Percentiles rank a stretch among this genome's conserved stretches.
Conservation (phyloP, 371 early-diverging fungal genomes). For the Saksenaea oblongispora region DNA sequence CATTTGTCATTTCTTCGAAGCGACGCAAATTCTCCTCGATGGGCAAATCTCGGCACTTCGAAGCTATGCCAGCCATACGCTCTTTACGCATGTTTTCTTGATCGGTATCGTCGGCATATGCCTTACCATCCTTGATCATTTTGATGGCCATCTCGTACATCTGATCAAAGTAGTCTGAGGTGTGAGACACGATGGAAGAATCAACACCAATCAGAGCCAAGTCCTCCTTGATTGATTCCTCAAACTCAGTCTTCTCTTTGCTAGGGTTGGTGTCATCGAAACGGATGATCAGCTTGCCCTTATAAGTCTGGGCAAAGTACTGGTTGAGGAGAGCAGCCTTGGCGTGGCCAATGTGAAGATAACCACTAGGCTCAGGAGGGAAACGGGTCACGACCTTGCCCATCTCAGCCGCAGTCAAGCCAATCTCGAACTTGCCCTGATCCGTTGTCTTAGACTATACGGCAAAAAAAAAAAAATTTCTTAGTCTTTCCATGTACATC, state of each 20-base stretch:
- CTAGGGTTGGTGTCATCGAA: conserved; percentile 99
- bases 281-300: conserved; percentile 95
- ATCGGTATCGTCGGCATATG: conserved; percentile 98
- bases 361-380: conserved; percentile 99
- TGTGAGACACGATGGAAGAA: conserved; percentile 83
- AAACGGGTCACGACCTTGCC: conserved; percentile 96
- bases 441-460: conserved; percentile 54
- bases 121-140: conserved; percentile 92
- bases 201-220: conserved; percentile 85
- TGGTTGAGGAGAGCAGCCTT: conserved; percentile 99
- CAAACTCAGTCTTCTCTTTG: conserved; percentile 97
- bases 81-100: conserved; percentile 90
- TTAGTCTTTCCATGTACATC: conserved; percentile 16
- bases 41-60: conserved; percentile 83
- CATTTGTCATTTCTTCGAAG: conserved; percentile 95
- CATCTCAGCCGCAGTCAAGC: conserved; percentile 76
- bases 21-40: conserved; percentile 91
- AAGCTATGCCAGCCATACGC: conserved; percentile 90
- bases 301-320: conserved; percentile 92
- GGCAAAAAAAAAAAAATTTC: no score
- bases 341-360: conserved; percentile 99
- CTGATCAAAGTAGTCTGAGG: conserved; percentile 95
- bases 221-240: conserved; percentile 95
- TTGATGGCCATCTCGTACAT: conserved; percentile 86
- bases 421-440: conserved; percentile 95